These are phyloP conservation scores for Epichloe sylvatica DNA, from an alignment of 2,329 filamentous ascomycete species.

Conservation along the genomic window DNA sequence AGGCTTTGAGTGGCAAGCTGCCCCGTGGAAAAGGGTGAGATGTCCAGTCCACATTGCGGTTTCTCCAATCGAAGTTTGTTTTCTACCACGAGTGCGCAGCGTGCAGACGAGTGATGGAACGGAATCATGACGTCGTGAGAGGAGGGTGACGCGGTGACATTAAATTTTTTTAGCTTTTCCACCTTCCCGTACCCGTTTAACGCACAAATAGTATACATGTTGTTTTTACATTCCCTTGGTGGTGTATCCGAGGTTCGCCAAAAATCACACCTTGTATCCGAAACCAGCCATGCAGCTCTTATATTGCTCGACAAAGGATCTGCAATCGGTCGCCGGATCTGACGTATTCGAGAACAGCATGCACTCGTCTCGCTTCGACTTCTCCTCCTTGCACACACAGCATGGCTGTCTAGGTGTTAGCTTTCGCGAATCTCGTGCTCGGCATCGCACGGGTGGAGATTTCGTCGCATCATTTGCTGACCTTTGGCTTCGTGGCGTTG, in stretches of 20 bases:
- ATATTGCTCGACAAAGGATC: constrained; percentile 71
- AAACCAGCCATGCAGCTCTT: constrained; percentile 84
- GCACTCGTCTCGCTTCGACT: constrained; percentile 85
- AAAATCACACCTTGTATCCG: constrained; percentile 57
- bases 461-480: constrained; percentile 9
- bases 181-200: constrained; percentile 8
- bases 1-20: constrained; percentile 1
- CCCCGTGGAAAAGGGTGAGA: background rate
- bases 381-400: constrained; percentile 96
- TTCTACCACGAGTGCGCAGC: background rate
- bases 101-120: background rate
- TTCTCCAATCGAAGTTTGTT: no score
- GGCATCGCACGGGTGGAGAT: background rate
- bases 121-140: background rate
- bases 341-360: constrained; percentile 89
- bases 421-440: background rate
- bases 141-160: constrained; percentile 1
- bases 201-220: constrained; percentile 13
- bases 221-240: background rate
- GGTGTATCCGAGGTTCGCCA: background rate
- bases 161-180: background rate
- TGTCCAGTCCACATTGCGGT: background rate
- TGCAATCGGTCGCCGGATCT: constrained; percentile 74
- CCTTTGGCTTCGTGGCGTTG: constrained; percentile 30
- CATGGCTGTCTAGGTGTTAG: constrained; percentile 52